A percentile compares a stretch with the other conserved stretches of the same genome.
Evolutionary conservation across 2,329 filamentous ascomycete species (phyloP).

Genomic region (Venturia oleaginea): DNA sequence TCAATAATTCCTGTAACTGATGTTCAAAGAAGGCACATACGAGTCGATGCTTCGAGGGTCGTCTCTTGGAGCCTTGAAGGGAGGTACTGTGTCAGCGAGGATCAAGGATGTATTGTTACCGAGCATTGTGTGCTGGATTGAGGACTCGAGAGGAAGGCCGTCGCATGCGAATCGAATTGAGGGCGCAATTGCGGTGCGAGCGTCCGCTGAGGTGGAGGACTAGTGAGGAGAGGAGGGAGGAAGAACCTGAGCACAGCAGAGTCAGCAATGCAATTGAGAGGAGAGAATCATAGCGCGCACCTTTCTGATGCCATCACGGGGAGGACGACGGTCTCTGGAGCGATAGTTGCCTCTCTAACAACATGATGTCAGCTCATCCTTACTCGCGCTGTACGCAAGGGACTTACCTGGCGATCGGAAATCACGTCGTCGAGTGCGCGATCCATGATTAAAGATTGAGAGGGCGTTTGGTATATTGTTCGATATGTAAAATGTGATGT

Average conservation of each 20-base stretch:
- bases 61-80: slow-evolving; percentile 35
- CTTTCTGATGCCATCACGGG: slow-evolving; percentile 21
- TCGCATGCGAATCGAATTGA: not conserved
- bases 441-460: slow-evolving; percentile 40
- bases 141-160: slow-evolving; percentile 7
- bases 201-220: slow-evolving; percentile 19
- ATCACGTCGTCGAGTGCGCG: slow-evolving; percentile 57
- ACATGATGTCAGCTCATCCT: not conserved
- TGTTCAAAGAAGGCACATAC: slow-evolving; percentile 37
- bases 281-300: slow-evolving; percentile 22
- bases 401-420: slow-evolving; percentile 47
- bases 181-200: not conserved
- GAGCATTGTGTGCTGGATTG: not conserved
- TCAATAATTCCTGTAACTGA: slow-evolving; percentile 16
- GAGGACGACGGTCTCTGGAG: slow-evolving; percentile 13
- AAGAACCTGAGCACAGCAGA: slow-evolving; percentile 18
- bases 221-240: slow-evolving; percentile 33
- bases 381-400: not conserved
- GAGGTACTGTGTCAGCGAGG: slow-evolving; percentile 25
- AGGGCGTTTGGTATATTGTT: not conserved
- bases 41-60: slow-evolving; percentile 59
- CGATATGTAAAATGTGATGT: not conserved
- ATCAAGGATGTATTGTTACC: slow-evolving; percentile 1
- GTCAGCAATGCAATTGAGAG: not conserved
- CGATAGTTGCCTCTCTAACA: slow-evolving; percentile 17